Base-by-base conservation (phyloP, 495 filamentous ascomycete genomes). In the Aspergillus sclerotiicarbonarius region DNA sequence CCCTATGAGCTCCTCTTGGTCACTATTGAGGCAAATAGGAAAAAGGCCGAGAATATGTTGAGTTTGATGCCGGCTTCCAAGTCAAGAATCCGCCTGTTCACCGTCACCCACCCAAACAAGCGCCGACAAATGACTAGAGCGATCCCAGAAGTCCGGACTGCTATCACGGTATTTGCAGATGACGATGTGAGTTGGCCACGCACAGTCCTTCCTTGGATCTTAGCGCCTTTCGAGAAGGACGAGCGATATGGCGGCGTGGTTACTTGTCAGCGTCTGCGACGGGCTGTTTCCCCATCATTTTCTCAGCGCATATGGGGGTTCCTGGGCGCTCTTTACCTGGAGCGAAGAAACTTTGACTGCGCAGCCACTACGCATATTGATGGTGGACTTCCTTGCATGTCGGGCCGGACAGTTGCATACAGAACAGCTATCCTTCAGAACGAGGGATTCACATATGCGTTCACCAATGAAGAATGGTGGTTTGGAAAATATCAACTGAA, bases 301-400 rank as follows among this genome's bases (percentile, higher is more conserved):
- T 75, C 69, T 31, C 80, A 83, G 53, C 80, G 79, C 16, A 68
- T 87, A 52, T 94, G 82, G 83, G 86, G 87, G 62, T 96, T 87
- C 72, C 80, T 96, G 15, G 90, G 90, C 2, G 88, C 89, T 25
- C 77, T 87, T 32, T 96, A 96, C 67, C 85, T 96, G 48, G 87
- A 92, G 65, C 80, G 91, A 39, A 80, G 91, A 46, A 94, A 93
- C 67, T 96, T 93, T 67, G 91, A 96, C 70, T 92, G 90, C 68
- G 90, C 89, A 45, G 89, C 91, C 9, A 92, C 90, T 32, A 90
- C 90, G 58, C 85, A 88, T 68, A 80, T 94, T 46, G 91, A 96
- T 68, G 91, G 91, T 46, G 90, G 90, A 18, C 83, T 92, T 19
- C 91, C 90, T 29, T 94, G 90, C 73, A 86, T 96, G 76, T 96